A percentile compares a stretch with the other conserved stretches of the same genome.
These are phyloP conservation scores for Cucurbita moschata DNA, from an alignment of 306 rosid genomes.

Conservation along the genomic window DNA sequence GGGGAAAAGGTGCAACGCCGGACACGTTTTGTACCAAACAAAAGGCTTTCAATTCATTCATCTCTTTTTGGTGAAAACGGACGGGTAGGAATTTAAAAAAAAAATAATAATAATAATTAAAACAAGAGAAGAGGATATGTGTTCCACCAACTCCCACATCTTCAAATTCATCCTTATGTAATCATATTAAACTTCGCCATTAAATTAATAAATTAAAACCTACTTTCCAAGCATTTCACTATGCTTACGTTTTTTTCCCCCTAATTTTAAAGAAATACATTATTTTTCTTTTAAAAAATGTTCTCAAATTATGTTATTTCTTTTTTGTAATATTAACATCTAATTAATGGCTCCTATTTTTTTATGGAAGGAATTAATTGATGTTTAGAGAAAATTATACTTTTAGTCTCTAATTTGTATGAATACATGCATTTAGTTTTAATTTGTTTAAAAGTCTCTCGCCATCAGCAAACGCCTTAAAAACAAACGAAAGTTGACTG, in stretches of 20 bases:
- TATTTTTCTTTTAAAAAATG: not conserved
- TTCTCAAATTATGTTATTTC: not conserved
- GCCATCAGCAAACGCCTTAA: no score
- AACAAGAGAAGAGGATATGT: not conserved
- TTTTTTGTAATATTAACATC: no score
- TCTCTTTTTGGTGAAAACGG: not conserved
- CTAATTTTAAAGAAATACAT: not conserved
- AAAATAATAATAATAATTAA: not conserved
- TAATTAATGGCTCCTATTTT: no score
- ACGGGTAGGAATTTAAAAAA: not conserved
- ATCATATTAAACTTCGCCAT: not conserved
- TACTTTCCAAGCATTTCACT: not conserved
- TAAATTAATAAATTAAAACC: not conserved
- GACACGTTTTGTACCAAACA: conserved; percentile 2
- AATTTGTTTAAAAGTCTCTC: no score
- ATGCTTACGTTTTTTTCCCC: not conserved
- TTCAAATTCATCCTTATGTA: not conserved
- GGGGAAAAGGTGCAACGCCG: not conserved
- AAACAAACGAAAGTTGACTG: no score
- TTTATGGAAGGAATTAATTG: no score
- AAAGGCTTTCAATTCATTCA: not conserved
- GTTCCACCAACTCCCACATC: conserved; percentile 4
- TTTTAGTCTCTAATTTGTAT: no score
- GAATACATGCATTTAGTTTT: no score
- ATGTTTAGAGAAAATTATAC: no score